phyloP scores from a whole-genome alignment of 1,284 basidiomycete genomes.

The Ustanciosporium gigantosporum region DNA sequence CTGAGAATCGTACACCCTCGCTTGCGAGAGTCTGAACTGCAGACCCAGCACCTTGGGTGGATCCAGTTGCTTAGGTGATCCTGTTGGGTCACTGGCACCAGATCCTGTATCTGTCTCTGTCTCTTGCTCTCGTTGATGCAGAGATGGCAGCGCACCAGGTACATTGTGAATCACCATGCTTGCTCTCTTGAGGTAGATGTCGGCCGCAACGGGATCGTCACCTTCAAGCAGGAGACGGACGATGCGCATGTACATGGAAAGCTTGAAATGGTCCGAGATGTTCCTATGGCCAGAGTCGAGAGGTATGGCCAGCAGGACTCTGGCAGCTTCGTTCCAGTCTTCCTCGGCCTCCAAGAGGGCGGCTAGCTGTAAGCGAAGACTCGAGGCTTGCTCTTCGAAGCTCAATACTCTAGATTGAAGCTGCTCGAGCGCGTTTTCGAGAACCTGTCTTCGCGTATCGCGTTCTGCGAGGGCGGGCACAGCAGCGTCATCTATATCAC shows the following conservation, averaged over 20 bases:
- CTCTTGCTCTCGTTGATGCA: conserved; percentile 13
- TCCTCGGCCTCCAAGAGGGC: conserved; percentile 85
- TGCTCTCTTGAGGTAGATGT: conserved; percentile 95
- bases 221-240: conserved; percentile 93
- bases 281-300: conserved; percentile 83
- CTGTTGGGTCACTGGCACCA: neutral
- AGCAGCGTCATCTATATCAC: conserved; percentile 7
- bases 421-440: conserved; percentile 73
- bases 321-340: conserved; percentile 89
- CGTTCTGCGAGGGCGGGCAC: conserved; percentile 31
- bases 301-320: conserved; percentile 84
- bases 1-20: conserved; percentile 86
- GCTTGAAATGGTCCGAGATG: conserved; percentile 80
- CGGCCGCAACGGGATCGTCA: conserved; percentile 88
- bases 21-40: conserved; percentile 64
- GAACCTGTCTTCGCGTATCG: conserved; percentile 64
- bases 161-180: conserved; percentile 75
- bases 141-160: conserved; percentile 37
- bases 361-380: conserved; percentile 81
- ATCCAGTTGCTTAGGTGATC: conserved; percentile 8
- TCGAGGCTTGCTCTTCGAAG: conserved; percentile 90
- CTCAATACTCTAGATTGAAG: conserved; percentile 78
- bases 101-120: neutral
- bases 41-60: conserved; percentile 40
- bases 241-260: conserved; percentile 88